Conservation (phyloP, 148 eudicot genomes). For the Chenopodium quinoa region DNA sequence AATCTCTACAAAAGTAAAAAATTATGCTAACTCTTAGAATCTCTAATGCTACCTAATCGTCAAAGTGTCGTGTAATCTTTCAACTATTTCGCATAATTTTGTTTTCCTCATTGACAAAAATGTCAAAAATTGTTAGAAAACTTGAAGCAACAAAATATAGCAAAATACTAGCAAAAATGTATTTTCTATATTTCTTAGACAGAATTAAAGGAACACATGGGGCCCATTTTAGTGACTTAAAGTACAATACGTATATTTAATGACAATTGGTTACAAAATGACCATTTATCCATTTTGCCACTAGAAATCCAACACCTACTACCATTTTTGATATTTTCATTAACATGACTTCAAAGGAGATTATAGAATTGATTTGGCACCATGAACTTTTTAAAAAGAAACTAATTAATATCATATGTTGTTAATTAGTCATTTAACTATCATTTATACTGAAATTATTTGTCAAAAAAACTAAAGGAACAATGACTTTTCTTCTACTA, state of each 20-base stretch:
- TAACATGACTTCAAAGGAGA: no score
- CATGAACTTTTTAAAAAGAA: not conserved
- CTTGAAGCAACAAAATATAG: not conserved
- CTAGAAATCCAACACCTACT: no score
- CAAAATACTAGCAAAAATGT: no score
- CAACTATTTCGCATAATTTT: no score
- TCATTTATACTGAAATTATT: not conserved
- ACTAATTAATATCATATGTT: no score
- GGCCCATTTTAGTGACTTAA: not conserved
- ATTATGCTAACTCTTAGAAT: no score
- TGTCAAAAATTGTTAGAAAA: no score
- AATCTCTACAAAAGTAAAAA: no score
- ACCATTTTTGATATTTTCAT: no score
- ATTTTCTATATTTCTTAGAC: not conserved
- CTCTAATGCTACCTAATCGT: no score
- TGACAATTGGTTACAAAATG: not conserved
- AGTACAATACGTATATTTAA: not conserved
- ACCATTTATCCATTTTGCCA: not conserved
- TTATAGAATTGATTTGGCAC: not conserved
- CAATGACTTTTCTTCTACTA: slow-evolving; percentile 4
- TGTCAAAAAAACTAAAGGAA: not conserved
- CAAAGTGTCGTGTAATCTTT: no score
- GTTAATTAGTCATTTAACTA: not conserved
- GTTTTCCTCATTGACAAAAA: no score
- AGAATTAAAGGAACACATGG: not conserved